phyloP scores from a whole-genome alignment of 306 rosid species.

The Sophora flavescens region DNA sequence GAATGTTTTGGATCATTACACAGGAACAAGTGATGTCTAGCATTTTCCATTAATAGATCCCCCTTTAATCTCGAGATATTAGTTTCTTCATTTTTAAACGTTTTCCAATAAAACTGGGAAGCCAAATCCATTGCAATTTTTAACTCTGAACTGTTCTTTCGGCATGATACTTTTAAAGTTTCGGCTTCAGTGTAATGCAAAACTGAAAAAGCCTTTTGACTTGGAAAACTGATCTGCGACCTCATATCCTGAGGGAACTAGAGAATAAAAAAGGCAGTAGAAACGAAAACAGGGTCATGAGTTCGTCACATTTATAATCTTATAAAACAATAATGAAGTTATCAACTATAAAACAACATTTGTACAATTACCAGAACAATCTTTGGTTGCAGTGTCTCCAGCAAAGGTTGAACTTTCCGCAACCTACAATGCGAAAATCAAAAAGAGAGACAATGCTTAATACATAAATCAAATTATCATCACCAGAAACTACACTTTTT shows the following conservation, averaged over 20 bases:
- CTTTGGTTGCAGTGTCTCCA: slow-evolving; percentile 71
- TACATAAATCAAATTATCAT: slow-evolving; percentile 22
- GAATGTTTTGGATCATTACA: slow-evolving; percentile 39
- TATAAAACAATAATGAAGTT: neutral
- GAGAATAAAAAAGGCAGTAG: slow-evolving; percentile 34
- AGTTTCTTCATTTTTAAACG: slow-evolving; percentile 58
- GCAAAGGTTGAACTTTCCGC: slow-evolving; percentile 64
- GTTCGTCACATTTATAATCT: slow-evolving; percentile 27
- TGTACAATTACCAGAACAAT: slow-evolving; percentile 62
- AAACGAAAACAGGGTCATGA: neutral
- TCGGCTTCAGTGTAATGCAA: slow-evolving; percentile 64
- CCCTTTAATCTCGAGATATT: slow-evolving; percentile 71
- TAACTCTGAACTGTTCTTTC: slow-evolving; percentile 56
- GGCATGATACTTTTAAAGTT: slow-evolving; percentile 55
- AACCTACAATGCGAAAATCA: slow-evolving; percentile 55
- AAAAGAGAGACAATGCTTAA: slow-evolving; percentile 20
- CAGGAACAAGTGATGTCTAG: slow-evolving; percentile 56
- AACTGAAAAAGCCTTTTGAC: slow-evolving; percentile 51
- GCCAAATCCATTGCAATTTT: slow-evolving; percentile 70
- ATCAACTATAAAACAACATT: neutral
- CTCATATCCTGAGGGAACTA: slow-evolving; percentile 72
- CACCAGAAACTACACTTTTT: neutral
- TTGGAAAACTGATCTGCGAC: slow-evolving; percentile 47
- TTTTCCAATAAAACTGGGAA: slow-evolving; percentile 68
- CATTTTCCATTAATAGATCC: slow-evolving; percentile 57